These are phyloP conservation scores for Rhodotorula sp. DNA, from an alignment of 1,284 basidiomycete species.

Conservation along the genomic window DNA sequence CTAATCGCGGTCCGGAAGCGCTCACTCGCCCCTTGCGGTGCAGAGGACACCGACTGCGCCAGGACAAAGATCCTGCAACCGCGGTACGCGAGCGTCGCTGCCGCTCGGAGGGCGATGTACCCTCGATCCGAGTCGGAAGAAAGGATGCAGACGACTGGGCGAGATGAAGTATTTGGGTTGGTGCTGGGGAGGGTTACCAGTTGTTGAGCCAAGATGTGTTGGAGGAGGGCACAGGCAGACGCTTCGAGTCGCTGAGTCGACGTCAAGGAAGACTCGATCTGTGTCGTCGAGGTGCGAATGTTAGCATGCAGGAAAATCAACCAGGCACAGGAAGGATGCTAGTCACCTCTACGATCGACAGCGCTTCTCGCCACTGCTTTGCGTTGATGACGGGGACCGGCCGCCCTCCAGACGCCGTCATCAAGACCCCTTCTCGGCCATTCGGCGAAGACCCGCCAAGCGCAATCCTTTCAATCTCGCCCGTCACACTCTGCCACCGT, in stretches of 20 bases:
- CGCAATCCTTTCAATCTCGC: neutral
- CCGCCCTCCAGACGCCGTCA: neutral
- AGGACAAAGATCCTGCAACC: conserved; percentile 26
- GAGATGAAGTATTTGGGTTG: neutral
- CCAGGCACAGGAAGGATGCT: too few relatives aligned
- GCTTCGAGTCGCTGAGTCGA: conserved; percentile 37
- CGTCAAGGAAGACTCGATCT: conserved; percentile 42
- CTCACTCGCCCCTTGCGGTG: conserved; percentile 1
- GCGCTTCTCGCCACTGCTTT: conserved; percentile 38
- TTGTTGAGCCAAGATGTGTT: conserved; percentile 12
- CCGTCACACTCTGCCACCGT: neutral
- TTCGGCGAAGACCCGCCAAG: neutral
- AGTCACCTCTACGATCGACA: conserved; percentile 37
- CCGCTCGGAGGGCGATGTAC: conserved; percentile 16
- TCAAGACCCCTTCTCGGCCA: neutral
- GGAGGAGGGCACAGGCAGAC: conserved; percentile 33
- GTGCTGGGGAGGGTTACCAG: conserved; percentile 5
- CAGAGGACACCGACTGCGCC: neutral
- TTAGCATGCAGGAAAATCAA: too few relatives aligned
- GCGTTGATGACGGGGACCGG: conserved; percentile 18
- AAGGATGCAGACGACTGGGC: conserved; percentile 26
- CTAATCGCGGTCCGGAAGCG: conserved; percentile 14
- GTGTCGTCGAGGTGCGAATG: neutral
- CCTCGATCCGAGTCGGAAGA: conserved; percentile 23
- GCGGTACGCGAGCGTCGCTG: conserved; percentile 17